Evolutionary conservation across 1,284 basidiomycete species (phyloP).

Genomic region (Somion occarium): DNA sequence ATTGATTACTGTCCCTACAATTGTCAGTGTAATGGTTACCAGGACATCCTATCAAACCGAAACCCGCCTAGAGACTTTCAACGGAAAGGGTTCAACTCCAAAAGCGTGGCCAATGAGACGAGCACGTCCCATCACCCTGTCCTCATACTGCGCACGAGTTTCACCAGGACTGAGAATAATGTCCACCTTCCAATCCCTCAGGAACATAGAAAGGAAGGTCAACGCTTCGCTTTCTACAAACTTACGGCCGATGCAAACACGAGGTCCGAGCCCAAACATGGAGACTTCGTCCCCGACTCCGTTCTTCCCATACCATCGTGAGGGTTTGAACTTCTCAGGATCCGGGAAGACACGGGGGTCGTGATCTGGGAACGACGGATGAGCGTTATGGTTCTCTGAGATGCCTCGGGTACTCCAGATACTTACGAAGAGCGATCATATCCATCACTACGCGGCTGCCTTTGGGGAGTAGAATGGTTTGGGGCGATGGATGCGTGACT

Average conservation of each 20-base stretch:
- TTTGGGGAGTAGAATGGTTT: conserved; percentile 14
- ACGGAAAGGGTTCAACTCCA: background rate
- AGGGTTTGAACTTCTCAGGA: conserved; percentile 33
- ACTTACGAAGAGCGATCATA: conserved; percentile 48
- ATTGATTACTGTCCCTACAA: no score
- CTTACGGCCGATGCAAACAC: conserved; percentile 50
- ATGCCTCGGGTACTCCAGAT: background rate
- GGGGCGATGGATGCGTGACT: conserved; percentile 17
- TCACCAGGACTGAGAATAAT: conserved; percentile 38
- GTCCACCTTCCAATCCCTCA: conserved; percentile 48
- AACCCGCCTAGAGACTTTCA: no score
- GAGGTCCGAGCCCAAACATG: conserved; percentile 32
- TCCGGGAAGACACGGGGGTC: conserved; percentile 35
- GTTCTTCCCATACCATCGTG: conserved; percentile 33
- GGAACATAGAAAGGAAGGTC: conserved; percentile 43
- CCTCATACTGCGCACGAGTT: conserved; percentile 37
- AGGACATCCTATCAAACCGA: no score
- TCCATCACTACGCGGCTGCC: conserved; percentile 38
- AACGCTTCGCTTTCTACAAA: conserved; percentile 50
- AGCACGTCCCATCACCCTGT: conserved; percentile 34
- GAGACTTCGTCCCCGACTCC: background rate
- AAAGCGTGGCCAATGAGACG: background rate
- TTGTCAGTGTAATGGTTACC: no score
- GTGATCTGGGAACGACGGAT: conserved; percentile 21
- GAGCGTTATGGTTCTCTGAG: background rate